Base-by-base conservation (phyloP, 2,329 filamentous ascomycete genomes). In the Ophiocordyceps sinensis region DNA sequence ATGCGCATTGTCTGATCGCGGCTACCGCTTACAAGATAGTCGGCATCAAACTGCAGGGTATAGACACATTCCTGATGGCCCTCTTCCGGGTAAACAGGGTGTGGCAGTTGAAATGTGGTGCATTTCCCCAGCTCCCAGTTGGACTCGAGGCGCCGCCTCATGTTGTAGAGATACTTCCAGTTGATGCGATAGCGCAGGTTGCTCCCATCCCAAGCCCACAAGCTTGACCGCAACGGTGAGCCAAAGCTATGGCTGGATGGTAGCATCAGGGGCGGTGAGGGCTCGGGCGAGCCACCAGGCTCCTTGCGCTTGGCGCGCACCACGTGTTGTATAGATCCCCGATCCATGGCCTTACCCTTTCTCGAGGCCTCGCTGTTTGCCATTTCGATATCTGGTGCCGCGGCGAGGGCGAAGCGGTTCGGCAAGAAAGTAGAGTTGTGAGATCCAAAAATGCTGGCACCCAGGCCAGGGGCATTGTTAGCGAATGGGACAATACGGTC, bases 111-210 rank as follows among this genome's bases (percentile, higher is more conserved):
- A 53, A 96, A 96, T 47, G 88, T 93, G 3, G 71, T 77, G 57
- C 75, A 94, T 43, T 78, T 81, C 4, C 85, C 88, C 17, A 79
- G 72, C 44, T 85, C 78, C 91, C 91, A 98, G 56, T 98, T 96
- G 8, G 81, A 77, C 62, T 98, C 91, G 13, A 98, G 66, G 19
- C 79, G 73, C 42, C 80, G 75, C 45, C 91, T 80, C 67, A 94
- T 85, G 48, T 85, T 85, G 63, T 94, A 98, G 1, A 98, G 68
- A 56, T 91, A 85, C 41, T 87, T 83, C 88, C 89, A 98, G 59
- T 93, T 94, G 38, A 96, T 66, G 51, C 77, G 82, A 43, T 79
- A 71, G 37, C 60, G 59, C 54, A 55, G 69, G 53, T 53, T 67
- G 46, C 50, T 58, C 15, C 54, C 53, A 48, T 70, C 73, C 65